Evolutionary conservation across 2,329 filamentous ascomycete genomes (phyloP), one percentile per base, ranked within the genome.

Genomic region (Phialocephala sp.): DNA sequence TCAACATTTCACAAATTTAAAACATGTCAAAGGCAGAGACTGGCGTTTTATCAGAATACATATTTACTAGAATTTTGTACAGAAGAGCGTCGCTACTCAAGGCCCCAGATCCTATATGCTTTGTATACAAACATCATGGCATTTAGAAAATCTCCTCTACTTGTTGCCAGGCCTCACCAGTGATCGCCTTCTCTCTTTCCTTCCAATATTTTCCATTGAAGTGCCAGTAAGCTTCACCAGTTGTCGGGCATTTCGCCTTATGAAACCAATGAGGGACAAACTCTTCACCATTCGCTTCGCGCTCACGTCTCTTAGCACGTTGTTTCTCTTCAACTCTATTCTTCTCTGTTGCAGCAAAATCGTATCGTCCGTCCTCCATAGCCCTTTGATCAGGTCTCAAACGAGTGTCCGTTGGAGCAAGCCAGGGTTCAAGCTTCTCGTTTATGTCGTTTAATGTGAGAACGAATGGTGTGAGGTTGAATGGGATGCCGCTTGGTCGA

Each of bases 301-400:
- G 84, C 65, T 84, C 81, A 62, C 91, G 82, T 67, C 95, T 82
- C 65, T 90, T 89, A 11, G 89, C 88, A 66, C 95, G 85, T 82
- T 99, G 95, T 69, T 89, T 93, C 81, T 97, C 91, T 79, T 99
- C 95, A 0, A 99, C 87, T 1, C 95, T 85, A 75, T 94, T 95
- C 86, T 99, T 99, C 82, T 99, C 95, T 5, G 86, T 87, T 0
- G 94, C 95, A 1, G 95, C 95, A 66, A 95, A 84, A 74, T 98
- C 94, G 76, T 99, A 99, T 79, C 94, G 88, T n/a, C 94, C 95
- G 68, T 98, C 94, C 77, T 99, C 95, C 95, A 99, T 99, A 1
- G 95, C 95, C 12, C 95, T 86, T 81, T 99, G 95, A 78, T 99
- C 95, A 0, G 95, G 94, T 36, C 95, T 86, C 37, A 97, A 83